phyloP scores from a whole-genome alignment of 129 eudicot species.

The Flaveria ramosissima region DNA sequence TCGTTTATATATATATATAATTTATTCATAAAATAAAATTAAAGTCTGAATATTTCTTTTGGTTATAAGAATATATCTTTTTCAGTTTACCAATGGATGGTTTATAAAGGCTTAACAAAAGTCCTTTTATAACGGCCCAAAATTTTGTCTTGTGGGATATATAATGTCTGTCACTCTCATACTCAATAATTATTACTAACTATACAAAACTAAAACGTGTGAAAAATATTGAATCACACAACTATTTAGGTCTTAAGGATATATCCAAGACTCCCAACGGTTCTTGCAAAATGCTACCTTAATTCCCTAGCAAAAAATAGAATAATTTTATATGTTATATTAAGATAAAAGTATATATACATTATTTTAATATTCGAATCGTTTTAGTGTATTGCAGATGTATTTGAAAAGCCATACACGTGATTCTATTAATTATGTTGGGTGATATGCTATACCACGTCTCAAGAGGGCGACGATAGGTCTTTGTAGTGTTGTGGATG shows the following conservation, averaged over 20 bases:
- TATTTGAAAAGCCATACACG: no score
- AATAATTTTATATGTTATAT: no score
- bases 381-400: no score
- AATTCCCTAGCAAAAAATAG: not conserved
- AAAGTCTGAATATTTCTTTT: not conserved
- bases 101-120: not conserved
- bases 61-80: not conserved
- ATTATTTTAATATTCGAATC: no score
- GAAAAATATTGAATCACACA: not conserved
- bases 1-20: no score
- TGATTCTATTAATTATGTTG: no score
- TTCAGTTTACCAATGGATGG: no score
- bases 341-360: no score
- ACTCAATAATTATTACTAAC: not conserved
- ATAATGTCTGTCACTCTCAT: no score
- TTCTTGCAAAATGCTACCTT: not conserved
- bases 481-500: no score
- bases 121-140: not conserved
- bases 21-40: not conserved
- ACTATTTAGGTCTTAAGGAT: not conserved
- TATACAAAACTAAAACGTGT: not conserved
- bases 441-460: no score
- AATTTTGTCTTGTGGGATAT: not conserved
- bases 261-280: not conserved
- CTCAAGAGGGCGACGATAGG: no score